Base-by-base conservation (phyloP, 257 asterid species). In the Lithospermum erythrorhizon region DNA sequence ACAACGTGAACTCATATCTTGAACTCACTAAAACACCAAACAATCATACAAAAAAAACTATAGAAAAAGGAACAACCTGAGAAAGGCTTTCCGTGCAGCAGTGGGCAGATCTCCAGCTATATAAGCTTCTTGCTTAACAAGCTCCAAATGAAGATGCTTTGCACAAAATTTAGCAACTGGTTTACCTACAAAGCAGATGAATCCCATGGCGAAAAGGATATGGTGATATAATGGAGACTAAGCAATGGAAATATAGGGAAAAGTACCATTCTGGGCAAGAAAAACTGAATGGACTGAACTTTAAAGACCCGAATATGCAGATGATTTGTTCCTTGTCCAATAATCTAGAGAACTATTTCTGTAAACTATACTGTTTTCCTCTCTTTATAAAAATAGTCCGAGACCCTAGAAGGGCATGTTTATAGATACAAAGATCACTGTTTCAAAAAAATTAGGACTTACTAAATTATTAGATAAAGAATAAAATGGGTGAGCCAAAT, bases 111-210 rank as follows among this genome's bases (percentile, higher is more conserved):
- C 96, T 52, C 95, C 95, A 27, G 89, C 76, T 57, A 59, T 49
- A 78, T 74, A 83, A 53, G 95, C 94, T 76, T 88, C 97, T 65
- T 80, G 72, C 61, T 73, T 80, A 64, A 91, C 78, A 71, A 91
- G 70, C 80, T 86, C 95, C 57, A 79, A 81, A 63, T 91, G 98
- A 68, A 91, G 98, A 82, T 79, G 84, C 84, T 82, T 88, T 75
- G 95, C 90, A 77, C 98, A 91, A 75, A 91, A 91, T 70, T 68
- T 82, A 69, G 98, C 86, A 67, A 88, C 98, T 64, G 79, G 95
- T 72, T 80, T 78, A 15, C 96, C 96, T 91, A 80, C 68, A 65
- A 55, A 67, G 37, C 65, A 49, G 70, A 68, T 59, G 37, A 68
- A 62, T 25, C 68, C 24, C 35, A 10, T 14, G 18, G 23, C 15